phyloP scores from a whole-genome alignment of 176 grass and related monocot species.

The Bonia amplexicaulis region DNA sequence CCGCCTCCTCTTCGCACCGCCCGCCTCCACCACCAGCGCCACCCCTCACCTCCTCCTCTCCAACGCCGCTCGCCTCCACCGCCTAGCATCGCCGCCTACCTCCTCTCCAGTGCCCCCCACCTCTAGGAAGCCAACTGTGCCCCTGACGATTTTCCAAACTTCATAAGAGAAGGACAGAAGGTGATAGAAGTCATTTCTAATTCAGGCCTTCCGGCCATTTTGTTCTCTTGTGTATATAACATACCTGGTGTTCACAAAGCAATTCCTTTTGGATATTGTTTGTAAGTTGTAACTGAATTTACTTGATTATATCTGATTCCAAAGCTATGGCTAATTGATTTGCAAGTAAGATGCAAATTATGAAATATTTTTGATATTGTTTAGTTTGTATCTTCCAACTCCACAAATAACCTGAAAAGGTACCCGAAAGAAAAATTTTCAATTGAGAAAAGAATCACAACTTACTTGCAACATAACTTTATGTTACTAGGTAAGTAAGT shows the following conservation, averaged over 20 bases:
- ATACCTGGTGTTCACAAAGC: background rate
- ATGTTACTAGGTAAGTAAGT: background rate
- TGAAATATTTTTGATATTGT: background rate
- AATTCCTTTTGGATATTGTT: background rate
- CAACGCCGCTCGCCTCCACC: too few species aligned
- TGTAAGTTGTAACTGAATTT: background rate
- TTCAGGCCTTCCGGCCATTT: background rate
- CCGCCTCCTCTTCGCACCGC: too few species aligned
- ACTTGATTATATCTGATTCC: background rate
- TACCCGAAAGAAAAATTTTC: background rate
- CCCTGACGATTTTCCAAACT: conserved; percentile 77
- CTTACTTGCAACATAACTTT: background rate
- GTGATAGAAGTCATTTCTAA: conserved; percentile 27
- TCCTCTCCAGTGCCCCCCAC: too few species aligned
- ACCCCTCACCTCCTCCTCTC: too few species aligned
- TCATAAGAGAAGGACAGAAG: conserved; percentile 97
- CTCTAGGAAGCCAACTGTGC: conserved; percentile 74
- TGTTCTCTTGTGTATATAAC: background rate
- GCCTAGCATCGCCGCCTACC: too few species aligned
- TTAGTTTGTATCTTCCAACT: background rate
- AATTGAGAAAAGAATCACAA: background rate
- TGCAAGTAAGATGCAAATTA: background rate
- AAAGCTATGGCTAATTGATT: background rate
- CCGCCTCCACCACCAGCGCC: too few species aligned
- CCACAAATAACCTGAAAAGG: background rate